Evolutionary conservation across 257 asterid species (phyloP).

Genomic region (Ocimum tenuiflorum): DNA sequence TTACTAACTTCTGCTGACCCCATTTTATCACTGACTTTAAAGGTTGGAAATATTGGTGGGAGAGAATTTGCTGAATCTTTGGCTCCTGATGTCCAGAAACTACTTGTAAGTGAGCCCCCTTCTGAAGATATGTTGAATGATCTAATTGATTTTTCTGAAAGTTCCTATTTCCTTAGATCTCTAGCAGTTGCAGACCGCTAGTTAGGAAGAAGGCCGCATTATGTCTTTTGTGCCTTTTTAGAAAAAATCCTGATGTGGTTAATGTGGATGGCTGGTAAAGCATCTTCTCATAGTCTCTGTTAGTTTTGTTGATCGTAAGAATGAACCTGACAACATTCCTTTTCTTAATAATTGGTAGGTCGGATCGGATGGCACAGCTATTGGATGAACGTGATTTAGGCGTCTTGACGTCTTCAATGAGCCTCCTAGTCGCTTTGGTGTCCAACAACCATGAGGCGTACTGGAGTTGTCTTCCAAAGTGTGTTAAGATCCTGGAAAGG

Average conservation of each 20-base stretch:
- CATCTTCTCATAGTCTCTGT: conserved; percentile 10
- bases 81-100: conserved; percentile 99
- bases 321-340: neutral
- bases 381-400: conserved; percentile 99
- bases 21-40: conserved; percentile 23
- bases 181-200: conserved; percentile 96
- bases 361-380: conserved; percentile 93
- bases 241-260: conserved; percentile 96
- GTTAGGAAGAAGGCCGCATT: conserved; percentile 99
- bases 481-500: conserved; percentile 87
- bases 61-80: conserved; percentile 97
- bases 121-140: conserved; percentile 18
- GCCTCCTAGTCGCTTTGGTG: conserved; percentile 94
- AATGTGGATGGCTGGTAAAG: conserved; percentile 96
- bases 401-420: conserved; percentile 94
- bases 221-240: conserved; percentile 86
- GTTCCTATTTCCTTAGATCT: conserved; percentile 49
- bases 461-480: conserved; percentile 97
- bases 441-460: conserved; percentile 89
- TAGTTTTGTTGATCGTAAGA: neutral
- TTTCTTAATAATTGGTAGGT: conserved; percentile 48
- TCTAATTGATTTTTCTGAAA: conserved; percentile 23
- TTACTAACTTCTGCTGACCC: conserved; percentile 13
- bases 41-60: conserved; percentile 99
- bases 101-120: conserved; percentile 66